Conservation (phyloP, 2,329 filamentous ascomycete species). For the Rhytidhysteron rufulum region DNA sequence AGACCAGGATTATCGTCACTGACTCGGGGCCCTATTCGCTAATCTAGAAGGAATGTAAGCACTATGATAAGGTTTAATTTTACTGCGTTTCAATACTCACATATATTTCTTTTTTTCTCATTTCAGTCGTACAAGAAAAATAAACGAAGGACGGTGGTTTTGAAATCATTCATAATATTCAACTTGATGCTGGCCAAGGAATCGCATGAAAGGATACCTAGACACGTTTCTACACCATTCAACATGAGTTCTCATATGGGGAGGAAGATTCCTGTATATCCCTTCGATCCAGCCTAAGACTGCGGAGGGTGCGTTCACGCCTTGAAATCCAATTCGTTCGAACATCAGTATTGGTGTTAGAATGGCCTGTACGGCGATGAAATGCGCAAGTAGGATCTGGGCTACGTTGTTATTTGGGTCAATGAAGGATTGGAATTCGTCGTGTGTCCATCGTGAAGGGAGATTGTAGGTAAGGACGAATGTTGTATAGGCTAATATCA, state of each 20-base stretch:
- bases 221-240: conserved; percentile 29
- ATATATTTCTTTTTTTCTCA: too few relatives aligned
- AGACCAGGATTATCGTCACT: too few relatives aligned
- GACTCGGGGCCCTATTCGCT: too few relatives aligned
- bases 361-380: conserved; percentile 44
- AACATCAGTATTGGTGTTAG: conserved; percentile 39
- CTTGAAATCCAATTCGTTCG: conserved; percentile 30
- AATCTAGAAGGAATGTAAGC: too few relatives aligned
- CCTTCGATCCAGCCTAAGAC: conserved; percentile 30
- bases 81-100: too few relatives aligned
- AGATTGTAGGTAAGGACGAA: conserved; percentile 41
- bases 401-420: conserved; percentile 39
- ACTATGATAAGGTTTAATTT: too few relatives aligned
- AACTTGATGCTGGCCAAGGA: conserved; percentile 15
- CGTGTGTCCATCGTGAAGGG: conserved; percentile 38
- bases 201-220: conserved; percentile 23
- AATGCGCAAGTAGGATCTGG: conserved; percentile 45
- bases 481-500: conserved; percentile 34
- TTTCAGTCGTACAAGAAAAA: too few relatives aligned
- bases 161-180: conserved; percentile 11
- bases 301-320: conserved; percentile 28
- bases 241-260: conserved; percentile 18
- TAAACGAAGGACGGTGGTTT: too few relatives aligned
- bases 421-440: conserved; percentile 43
- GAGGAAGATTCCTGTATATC: conserved; percentile 25